Percentiles rank a stretch among this genome's conserved stretches.
Evolutionary conservation across 371 early-diverging fungal species (phyloP).

Genomic region (Mucor sp.): DNA sequence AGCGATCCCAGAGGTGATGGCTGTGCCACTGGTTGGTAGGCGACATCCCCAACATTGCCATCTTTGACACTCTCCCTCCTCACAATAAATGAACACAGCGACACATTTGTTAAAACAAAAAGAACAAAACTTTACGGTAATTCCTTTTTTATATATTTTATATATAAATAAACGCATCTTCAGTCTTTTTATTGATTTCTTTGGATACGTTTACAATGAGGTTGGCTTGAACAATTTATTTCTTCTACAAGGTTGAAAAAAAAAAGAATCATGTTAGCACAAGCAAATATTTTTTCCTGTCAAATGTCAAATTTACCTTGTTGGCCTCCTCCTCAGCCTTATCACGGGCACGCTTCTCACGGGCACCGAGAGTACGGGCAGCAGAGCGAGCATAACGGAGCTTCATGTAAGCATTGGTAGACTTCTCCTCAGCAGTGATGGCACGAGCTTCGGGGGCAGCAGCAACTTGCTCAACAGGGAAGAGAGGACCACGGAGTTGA

Average conservation of each 20-base stretch:
- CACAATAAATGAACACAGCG: not conserved
- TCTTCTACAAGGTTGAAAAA: constrained; percentile 31
- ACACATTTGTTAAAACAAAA: not conserved
- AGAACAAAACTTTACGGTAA: constrained; percentile 6
- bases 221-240: constrained; percentile 28
- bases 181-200: constrained; percentile 16
- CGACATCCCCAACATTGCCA: not conserved
- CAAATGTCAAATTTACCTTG: constrained; percentile 50
- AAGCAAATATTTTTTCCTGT: not conserved
- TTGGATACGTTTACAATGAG: constrained; percentile 2
- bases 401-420: constrained; percentile 77
- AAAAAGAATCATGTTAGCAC: not conserved
- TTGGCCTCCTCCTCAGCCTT: constrained; percentile 87
- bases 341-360: constrained; percentile 79
- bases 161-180: constrained; percentile 17
- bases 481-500: constrained; percentile 73
- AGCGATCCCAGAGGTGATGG: constrained; percentile 77
- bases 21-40: constrained; percentile 59
- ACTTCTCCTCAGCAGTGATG: constrained; percentile 86
- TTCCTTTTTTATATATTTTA: constrained; percentile 5
- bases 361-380: constrained; percentile 81
- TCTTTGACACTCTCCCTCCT: not conserved
- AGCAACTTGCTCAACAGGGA: constrained; percentile 74
- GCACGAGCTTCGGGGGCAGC: constrained; percentile 76
- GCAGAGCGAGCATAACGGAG: constrained; percentile 90